These are phyloP conservation scores for Bruguiera sexangula DNA, from an alignment of 345 rosid species.

Conservation along the genomic window DNA sequence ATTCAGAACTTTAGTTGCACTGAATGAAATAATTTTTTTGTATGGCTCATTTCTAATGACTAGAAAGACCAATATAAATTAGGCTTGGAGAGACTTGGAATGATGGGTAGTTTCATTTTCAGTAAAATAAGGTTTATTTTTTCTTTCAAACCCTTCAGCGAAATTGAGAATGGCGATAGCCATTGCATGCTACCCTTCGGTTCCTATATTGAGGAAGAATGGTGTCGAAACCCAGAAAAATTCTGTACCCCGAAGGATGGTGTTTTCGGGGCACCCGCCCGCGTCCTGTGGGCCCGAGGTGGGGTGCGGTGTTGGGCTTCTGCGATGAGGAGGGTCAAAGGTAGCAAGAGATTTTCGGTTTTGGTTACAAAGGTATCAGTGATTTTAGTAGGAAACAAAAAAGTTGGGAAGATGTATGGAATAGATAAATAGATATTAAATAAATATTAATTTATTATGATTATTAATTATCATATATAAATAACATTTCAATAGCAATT, in stretches of 20 bases:
- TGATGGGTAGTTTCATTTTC: no score
- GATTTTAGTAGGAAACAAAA: slow-evolving; percentile 66
- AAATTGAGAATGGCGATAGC: slow-evolving; percentile 42
- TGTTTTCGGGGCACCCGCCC: neutral
- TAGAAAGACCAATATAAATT: no score
- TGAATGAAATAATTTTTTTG: no score
- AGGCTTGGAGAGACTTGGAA: no score
- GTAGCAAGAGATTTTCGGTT: slow-evolving; percentile 66
- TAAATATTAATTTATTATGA: no score
- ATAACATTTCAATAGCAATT: no score
- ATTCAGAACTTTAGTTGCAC: no score
- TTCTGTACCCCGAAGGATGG: slow-evolving; percentile 66
- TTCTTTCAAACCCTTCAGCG: neutral
- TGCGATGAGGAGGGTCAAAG: slow-evolving; percentile 81
- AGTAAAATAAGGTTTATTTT: neutral
- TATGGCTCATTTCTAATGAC: no score
- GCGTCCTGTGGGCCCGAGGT: slow-evolving; percentile 53
- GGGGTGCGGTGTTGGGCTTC: slow-evolving; percentile 28
- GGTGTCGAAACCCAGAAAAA: slow-evolving; percentile 96
- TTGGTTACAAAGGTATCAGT: slow-evolving; percentile 34
- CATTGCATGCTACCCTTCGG: slow-evolving; percentile 68
- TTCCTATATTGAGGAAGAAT: slow-evolving; percentile 75
- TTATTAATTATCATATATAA: no score
- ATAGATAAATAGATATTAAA: no score
- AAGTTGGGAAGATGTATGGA: no score